Evolutionary conservation across 176 grass and related monocot genomes (phyloP), one percentile per base, ranked within the genome.

Genomic region (Ensete glaucum): DNA sequence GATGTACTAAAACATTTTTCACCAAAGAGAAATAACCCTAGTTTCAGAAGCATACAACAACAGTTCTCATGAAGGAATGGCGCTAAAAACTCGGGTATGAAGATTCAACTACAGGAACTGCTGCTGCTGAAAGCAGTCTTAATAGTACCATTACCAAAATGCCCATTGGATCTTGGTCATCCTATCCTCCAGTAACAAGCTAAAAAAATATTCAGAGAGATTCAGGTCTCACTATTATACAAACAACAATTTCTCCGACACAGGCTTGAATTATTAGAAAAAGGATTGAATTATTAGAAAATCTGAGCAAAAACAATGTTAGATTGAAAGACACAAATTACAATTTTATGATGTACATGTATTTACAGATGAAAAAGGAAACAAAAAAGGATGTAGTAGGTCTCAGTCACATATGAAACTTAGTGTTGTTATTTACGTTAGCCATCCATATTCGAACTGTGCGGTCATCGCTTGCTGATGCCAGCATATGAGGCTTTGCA

Each of bases 371-470:
- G 55, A 76, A 76, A 76, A 54, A 57, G 26, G 9, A 69, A 25
- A 14, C 56, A 62, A 50, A 54, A 67, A 26, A 10, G 9, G 17
- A 34, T 53, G 49, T 62, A 23, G 56, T 14, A 43, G 34, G 34
- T 43, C 50, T 66, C 27, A 19, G 19, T 55, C 9, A 64, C 57
- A 16, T 48, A 64, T 20, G 43, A 60, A 65, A 9, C 75, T 65
- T 77, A 17, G 10, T 84, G 25, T 53, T 20, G 15, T 34, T 51
- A 23, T 74, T 91, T 43, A 43, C 34, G 75, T 9, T 1, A 0
- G 71, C 80, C 20, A 94, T 3, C 95, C 95, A 94, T 73, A 94
- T 91, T 54, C 95, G 75, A 80, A 99, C 76, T 59, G 95, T 99
- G 48, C 56, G 68, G 48, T 94, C 90, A 81, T 98, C 95, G 49